These are phyloP conservation scores for Skeletonema costatum DNA, from an alignment of 108 stramenopile genomes.

Conservation along the genomic window DNA sequence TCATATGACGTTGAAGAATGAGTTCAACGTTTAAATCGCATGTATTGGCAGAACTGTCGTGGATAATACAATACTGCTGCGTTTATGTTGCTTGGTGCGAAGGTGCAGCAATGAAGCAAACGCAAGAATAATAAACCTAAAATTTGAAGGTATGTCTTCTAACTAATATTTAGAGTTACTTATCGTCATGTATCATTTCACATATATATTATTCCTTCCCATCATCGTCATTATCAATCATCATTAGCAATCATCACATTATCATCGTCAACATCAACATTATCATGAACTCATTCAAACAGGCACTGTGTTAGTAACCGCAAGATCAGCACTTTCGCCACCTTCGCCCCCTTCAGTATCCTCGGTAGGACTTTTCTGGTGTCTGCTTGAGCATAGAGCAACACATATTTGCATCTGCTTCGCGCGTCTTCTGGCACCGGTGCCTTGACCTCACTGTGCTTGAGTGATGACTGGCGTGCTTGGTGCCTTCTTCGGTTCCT, in stretches of 20 bases:
- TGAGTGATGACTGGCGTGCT: not conserved
- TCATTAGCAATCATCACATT: no score
- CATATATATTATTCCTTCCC: not conserved
- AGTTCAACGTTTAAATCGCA: constrained; percentile 61
- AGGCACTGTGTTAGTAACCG: not conserved
- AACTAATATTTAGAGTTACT: not conserved
- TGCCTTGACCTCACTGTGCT: not conserved
- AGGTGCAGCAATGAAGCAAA: not conserved
- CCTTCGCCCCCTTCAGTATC: not conserved
- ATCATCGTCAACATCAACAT: not conserved
- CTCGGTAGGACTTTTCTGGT: constrained; percentile 25
- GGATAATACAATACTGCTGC: no score
- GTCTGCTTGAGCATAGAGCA: constrained; percentile 50
- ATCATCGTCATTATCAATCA: not conserved
- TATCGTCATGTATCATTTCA: not conserved
- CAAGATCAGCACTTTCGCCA: not conserved
- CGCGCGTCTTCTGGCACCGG: not conserved
- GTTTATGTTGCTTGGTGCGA: not conserved
- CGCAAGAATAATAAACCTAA: not conserved
- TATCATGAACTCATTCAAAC: not conserved
- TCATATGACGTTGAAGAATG: constrained; percentile 79
- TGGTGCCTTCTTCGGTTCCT: constrained; percentile 2
- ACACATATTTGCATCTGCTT: constrained; percentile 45
- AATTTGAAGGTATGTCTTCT: not conserved
- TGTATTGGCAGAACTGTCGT: not conserved